These are phyloP conservation scores for Tetracladium maxilliforme DNA, from an alignment of 2,329 filamentous ascomycete species.

Conservation along the genomic window DNA sequence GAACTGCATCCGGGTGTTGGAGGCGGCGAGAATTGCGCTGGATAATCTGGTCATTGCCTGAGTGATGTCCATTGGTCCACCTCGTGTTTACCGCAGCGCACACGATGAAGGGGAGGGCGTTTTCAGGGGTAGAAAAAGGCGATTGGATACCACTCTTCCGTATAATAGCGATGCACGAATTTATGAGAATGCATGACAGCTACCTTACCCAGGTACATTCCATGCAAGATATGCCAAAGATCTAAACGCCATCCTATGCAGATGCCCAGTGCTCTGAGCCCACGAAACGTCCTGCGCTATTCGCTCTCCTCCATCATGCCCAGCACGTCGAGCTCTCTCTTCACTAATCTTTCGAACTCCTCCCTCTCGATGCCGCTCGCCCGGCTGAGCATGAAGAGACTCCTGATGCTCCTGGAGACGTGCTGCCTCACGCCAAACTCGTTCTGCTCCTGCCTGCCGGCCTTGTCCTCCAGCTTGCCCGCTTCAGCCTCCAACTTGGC, in stretches of 20 bases:
- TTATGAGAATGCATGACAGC: too few species aligned
- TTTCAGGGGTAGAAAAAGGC: too few species aligned
- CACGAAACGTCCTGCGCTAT: background rate
- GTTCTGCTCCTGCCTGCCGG: constrained; percentile 41
- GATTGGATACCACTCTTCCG: too few species aligned
- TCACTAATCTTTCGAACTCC: constrained; percentile 61
- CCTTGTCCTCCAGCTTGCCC: constrained; percentile 37
- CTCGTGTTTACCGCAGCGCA: too few species aligned
- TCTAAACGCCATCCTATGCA: too few species aligned
- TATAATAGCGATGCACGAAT: too few species aligned
- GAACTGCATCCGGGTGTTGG: constrained; percentile 34
- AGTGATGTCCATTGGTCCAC: constrained; percentile 3
- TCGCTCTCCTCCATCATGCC: constrained; percentile 48
- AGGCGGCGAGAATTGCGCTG: constrained; percentile 36
- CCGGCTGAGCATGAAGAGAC: constrained; percentile 55
- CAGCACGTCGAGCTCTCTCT: constrained; percentile 56
- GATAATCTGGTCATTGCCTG: constrained; percentile 39
- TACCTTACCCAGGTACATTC: too few species aligned
- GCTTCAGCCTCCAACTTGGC: constrained; percentile 34
- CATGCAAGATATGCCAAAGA: too few species aligned
- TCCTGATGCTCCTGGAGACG: constrained; percentile 63
- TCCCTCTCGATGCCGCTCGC: constrained; percentile 58
- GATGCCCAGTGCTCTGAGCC: too few species aligned
- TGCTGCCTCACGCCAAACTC: constrained; percentile 69
- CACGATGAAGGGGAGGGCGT: too few species aligned